Conservation (phyloP, 495 filamentous ascomycete genomes). For the Ascobolus immersus region DNA sequence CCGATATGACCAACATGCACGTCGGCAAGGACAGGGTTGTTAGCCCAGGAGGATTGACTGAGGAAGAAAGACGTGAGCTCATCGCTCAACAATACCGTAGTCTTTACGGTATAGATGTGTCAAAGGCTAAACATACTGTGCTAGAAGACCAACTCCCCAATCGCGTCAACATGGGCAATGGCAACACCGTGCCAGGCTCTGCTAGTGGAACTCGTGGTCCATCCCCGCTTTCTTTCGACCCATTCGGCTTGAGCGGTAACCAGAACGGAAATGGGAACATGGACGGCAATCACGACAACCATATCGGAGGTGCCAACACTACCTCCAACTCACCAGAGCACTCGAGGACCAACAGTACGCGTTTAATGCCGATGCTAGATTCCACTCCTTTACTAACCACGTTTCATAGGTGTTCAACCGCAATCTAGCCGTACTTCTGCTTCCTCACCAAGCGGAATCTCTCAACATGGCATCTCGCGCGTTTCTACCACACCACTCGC, state of each 20-base stretch:
- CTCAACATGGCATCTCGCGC: conserved; percentile 37
- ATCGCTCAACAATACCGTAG: conserved; percentile 86
- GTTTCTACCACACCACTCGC: conserved; percentile 24
- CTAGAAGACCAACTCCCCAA: conserved; percentile 34
- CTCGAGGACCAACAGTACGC: conserved; percentile 67
- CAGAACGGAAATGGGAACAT: conserved; percentile 18
- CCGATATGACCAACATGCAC: conserved; percentile 55
- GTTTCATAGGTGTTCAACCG: conserved; percentile 27
- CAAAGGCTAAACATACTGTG: too few species aligned
- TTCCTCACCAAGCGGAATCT: conserved; percentile 74
- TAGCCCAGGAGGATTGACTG: conserved; percentile 75
- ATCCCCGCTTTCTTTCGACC: conserved; percentile 39
- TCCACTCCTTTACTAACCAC: too few species aligned
- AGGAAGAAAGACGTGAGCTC: conserved; percentile 87
- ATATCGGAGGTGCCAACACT: conserved; percentile 20
- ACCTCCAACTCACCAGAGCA: conserved; percentile 33
- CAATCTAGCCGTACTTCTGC: conserved; percentile 66
- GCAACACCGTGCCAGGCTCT: conserved; percentile 22
- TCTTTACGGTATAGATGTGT: conserved; percentile 56
- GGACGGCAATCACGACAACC: too few species aligned
- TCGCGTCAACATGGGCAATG: conserved; percentile 33
- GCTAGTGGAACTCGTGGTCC: conserved; percentile 24
- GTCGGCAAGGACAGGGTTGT: conserved; percentile 58
- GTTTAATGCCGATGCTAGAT: too few species aligned
- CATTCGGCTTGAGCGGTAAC: conserved; percentile 24